phyloP scores from a whole-genome alignment of 2,329 filamentous ascomycete species.

The Phyllachora maydis region DNA sequence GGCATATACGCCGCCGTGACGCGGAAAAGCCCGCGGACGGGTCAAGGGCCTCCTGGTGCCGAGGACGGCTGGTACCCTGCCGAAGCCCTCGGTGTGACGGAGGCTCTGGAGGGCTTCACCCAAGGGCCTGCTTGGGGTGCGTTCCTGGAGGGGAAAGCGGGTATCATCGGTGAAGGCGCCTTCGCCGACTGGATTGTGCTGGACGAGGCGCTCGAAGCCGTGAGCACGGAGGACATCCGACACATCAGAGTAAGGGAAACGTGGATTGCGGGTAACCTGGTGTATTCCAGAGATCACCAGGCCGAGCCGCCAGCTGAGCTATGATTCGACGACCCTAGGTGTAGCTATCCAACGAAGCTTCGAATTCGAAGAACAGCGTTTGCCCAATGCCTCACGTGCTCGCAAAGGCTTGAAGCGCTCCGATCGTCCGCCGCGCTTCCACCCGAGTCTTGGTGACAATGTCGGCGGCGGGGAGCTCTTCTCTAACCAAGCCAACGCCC shows the following conservation, averaged over 20 bases:
- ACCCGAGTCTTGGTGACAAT: slow-evolving; percentile 20
- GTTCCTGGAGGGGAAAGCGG: slow-evolving; percentile 36
- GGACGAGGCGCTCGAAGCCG: slow-evolving; percentile 29
- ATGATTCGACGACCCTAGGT: too few species aligned
- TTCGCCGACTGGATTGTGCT: slow-evolving; percentile 55
- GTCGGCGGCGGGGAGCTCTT: slow-evolving; percentile 16
- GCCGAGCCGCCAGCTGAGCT: too few species aligned
- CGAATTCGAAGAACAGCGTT: too few species aligned
- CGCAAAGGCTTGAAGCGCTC: slow-evolving; percentile 10
- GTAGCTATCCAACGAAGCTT: too few species aligned
- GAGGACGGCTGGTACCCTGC: slow-evolving; percentile 36
- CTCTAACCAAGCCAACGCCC: slow-evolving; percentile 21
- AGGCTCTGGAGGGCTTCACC: slow-evolving; percentile 43
- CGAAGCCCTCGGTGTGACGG: slow-evolving; percentile 33
- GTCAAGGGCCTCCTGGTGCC: slow-evolving; percentile 23
- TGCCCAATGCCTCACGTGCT: too few species aligned
- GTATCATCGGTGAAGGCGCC: slow-evolving; percentile 35
- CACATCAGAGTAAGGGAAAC: slow-evolving; percentile 39
- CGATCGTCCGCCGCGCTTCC: slow-evolving; percentile 14
- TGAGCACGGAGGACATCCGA: slow-evolving; percentile 29
- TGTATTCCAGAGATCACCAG: slow-evolving; percentile 16
- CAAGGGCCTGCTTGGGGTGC: slow-evolving; percentile 34
- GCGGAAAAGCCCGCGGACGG: slow-evolving; percentile 35
- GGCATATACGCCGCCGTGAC: slow-evolving; percentile 50
- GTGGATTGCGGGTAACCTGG: slow-evolving; percentile 39